These are phyloP conservation scores for Hirschfeldia incana DNA, from an alignment of 345 rosid genomes.

Conservation along the genomic window DNA sequence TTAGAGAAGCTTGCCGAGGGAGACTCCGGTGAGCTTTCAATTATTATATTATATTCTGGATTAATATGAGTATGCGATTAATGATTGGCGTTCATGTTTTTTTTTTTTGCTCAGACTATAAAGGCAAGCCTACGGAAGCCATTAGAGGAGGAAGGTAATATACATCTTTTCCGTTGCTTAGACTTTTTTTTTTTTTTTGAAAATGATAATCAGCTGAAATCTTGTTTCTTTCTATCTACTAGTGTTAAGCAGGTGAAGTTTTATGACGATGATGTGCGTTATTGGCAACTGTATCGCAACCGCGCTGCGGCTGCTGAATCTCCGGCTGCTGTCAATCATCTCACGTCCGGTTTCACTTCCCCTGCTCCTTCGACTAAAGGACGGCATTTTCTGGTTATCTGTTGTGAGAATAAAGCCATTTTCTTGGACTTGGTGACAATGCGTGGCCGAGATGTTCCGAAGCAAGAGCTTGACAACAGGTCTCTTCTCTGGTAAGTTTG, in stretches of 20 bases:
- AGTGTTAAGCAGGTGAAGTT: conserved; percentile 97
- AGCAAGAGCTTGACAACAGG: conserved; percentile 92
- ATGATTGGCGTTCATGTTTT: conserved; percentile 5
- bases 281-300: conserved; percentile 94
- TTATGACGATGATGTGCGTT: conserved; percentile 91
- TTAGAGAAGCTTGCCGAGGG: conserved; percentile 99
- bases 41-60: background rate
- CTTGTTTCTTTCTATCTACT: conserved; percentile 26
- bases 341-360: conserved; percentile 78
- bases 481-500: conserved; percentile 80
- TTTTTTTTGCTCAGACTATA: conserved; percentile 50
- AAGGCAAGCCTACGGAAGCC: conserved; percentile 89
- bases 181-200: too few relatives aligned
- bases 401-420: conserved; percentile 94
- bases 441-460: conserved; percentile 98
- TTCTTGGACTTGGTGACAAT: conserved; percentile 95
- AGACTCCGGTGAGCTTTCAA: conserved; percentile 59
- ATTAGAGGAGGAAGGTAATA: conserved; percentile 94
- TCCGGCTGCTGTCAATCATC: conserved; percentile 78
- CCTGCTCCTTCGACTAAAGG: conserved; percentile 93
- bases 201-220: background rate
- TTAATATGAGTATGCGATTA: background rate
- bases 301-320: conserved; percentile 97
- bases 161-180: background rate
- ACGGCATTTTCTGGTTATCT: conserved; percentile 91